Conservation (phyloP, 768 basidiomycete genomes). For the Mycena filopes region DNA sequence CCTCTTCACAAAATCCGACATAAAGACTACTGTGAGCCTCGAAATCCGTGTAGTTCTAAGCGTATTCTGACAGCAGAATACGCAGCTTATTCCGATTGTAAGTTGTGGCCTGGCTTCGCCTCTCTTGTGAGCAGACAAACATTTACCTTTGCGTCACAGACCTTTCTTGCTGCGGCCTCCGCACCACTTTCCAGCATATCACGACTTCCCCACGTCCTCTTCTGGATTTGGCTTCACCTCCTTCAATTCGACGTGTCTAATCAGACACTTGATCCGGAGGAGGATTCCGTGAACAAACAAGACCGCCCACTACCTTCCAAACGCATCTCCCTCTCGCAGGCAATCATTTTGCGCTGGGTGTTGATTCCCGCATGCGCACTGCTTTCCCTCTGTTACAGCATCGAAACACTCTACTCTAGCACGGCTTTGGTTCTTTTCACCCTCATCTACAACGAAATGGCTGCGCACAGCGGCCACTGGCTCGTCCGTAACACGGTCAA, state of each 20-base stretch:
- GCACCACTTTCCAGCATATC: slow-evolving; percentile 41
- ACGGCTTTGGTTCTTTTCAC: slow-evolving; percentile 44
- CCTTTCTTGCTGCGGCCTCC: slow-evolving; percentile 43
- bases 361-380: slow-evolving; percentile 46
- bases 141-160: too few species aligned
- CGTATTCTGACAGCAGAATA: too few species aligned
- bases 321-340: slow-evolving; percentile 47
- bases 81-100: too few species aligned
- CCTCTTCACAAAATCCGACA: too few species aligned
- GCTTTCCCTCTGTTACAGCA: slow-evolving; percentile 46
- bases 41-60: too few species aligned
- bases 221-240: slow-evolving; percentile 59
- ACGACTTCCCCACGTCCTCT: slow-evolving; percentile 39
- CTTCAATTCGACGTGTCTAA: slow-evolving; percentile 57
- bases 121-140: too few species aligned
- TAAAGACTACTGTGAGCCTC: too few species aligned
- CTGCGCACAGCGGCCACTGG: slow-evolving; percentile 48
- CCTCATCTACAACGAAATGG: slow-evolving; percentile 50
- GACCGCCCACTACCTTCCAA: slow-evolving; percentile 57
- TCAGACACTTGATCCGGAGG: slow-evolving; percentile 52
- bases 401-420: slow-evolving; percentile 45
- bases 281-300: slow-evolving; percentile 57
- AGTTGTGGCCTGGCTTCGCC: too few species aligned
- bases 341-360: slow-evolving; percentile 50
- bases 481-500: slow-evolving; percentile 51